Conservation (phyloP, 2,329 filamentous ascomycete genomes). For the Neonectria coccinea region DNA sequence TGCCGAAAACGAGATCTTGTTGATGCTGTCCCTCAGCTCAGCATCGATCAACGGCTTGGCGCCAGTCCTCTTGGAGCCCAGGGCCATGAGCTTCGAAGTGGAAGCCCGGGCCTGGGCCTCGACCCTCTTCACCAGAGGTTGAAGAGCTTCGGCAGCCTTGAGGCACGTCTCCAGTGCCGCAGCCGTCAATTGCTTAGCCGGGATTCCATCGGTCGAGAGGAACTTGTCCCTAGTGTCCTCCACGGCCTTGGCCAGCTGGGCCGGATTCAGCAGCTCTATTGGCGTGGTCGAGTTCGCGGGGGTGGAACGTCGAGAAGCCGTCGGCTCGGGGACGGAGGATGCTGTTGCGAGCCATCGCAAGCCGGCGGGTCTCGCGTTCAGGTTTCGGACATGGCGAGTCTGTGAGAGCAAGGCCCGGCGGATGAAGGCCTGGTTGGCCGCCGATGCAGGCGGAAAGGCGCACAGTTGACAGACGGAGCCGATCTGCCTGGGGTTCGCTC, state of each 20-base stretch:
- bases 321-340: slow-evolving; percentile 38
- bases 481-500: slow-evolving; percentile 48
- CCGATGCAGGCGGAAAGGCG: slow-evolving; percentile 49
- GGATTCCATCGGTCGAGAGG: slow-evolving; percentile 58
- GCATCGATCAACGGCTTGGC: slow-evolving; percentile 47
- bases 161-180: slow-evolving; percentile 60
- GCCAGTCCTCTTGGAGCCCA: slow-evolving; percentile 53
- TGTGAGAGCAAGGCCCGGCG: slow-evolving; percentile 40
- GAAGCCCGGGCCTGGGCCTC: slow-evolving; percentile 58
- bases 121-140: slow-evolving; percentile 55
- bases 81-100: slow-evolving; percentile 65
- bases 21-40: slow-evolving; percentile 58
- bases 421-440: slow-evolving; percentile 41
- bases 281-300: slow-evolving; percentile 35
- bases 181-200: slow-evolving; percentile 56
- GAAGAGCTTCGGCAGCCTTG: slow-evolving; percentile 57
- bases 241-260: slow-evolving; percentile 56
- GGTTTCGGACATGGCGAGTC: slow-evolving; percentile 28
- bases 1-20: slow-evolving; percentile 69
- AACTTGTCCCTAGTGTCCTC: slow-evolving; percentile 58
- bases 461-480: slow-evolving; percentile 60
- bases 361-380: slow-evolving; percentile 25
- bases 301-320: slow-evolving; percentile 28
- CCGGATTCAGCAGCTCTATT: slow-evolving; percentile 51
- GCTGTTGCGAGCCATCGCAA: slow-evolving; percentile 47